A percentile compares a stretch with the other conserved stretches of the same genome.
Conservation (phyloP, 345 rosid genomes). For the Kernera saxatilis region DNA sequence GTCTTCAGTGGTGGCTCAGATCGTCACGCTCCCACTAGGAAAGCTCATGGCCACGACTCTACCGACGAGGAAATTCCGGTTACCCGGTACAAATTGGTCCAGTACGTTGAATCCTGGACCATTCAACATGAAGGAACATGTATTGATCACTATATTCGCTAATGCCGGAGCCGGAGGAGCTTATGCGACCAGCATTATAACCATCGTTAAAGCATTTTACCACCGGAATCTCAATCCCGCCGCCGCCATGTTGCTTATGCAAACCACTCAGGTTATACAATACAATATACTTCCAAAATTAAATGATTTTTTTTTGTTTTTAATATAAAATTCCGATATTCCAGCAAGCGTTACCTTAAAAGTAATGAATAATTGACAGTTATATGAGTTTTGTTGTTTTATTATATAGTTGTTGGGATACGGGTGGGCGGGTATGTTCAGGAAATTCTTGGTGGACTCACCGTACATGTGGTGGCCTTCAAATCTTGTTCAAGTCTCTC, state of each 20-base stretch:
- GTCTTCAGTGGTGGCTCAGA: conserved; percentile 37
- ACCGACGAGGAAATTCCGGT: conserved; percentile 24
- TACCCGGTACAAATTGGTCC: conserved; percentile 33
- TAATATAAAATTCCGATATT: too few species aligned
- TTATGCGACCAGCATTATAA: conserved; percentile 38
- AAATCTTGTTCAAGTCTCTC: conserved; percentile 47
- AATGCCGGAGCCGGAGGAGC: conserved; percentile 36
- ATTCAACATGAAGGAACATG: conserved; percentile 51
- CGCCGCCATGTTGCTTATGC: conserved; percentile 42
- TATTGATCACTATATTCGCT: conserved; percentile 52
- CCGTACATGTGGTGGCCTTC: conserved; percentile 66
- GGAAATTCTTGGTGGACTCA: conserved; percentile 44
- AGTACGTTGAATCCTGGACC: conserved; percentile 48
- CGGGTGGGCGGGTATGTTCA: conserved; percentile 59
- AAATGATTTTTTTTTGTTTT: not conserved
- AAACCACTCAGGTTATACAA: conserved; percentile 81
- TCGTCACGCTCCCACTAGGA: conserved; percentile 44
- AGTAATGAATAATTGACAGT: too few species aligned
- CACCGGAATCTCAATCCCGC: conserved; percentile 27
- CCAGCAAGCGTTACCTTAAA: not conserved
- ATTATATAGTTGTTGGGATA: conserved; percentile 44
- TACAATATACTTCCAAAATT: not conserved
- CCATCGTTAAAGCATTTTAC: conserved; percentile 46
- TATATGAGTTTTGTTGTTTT: not conserved
- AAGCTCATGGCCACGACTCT: conserved; percentile 47